These are phyloP conservation scores for Ogataea nitratoaversa DNA, from an alignment of 805 yeast species.

Conservation along the genomic window DNA sequence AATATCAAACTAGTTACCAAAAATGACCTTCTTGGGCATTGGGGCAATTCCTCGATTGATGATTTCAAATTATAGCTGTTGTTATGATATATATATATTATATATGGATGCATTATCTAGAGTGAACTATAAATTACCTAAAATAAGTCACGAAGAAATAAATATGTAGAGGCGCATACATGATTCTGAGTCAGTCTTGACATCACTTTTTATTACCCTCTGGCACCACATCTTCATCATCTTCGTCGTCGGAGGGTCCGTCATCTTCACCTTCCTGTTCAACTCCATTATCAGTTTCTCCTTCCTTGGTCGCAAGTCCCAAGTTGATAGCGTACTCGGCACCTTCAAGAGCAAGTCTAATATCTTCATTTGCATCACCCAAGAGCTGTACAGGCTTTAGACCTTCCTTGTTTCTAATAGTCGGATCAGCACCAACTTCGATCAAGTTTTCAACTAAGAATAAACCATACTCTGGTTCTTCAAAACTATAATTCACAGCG, in stretches of 20 bases:
- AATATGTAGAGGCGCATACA: background rate
- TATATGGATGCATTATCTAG: no score
- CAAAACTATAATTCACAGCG: slow-evolving; percentile 71
- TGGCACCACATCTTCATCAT: slow-evolving; percentile 3
- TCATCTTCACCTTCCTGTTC: slow-evolving; percentile 34
- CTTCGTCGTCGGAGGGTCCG: slow-evolving; percentile 26
- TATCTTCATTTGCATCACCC: slow-evolving; percentile 48
- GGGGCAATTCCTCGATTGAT: slow-evolving; percentile 9
- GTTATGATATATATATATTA: no score
- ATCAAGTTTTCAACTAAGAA: slow-evolving; percentile 75
- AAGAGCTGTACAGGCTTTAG: slow-evolving; percentile 70
- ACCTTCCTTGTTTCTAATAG: slow-evolving; percentile 53
- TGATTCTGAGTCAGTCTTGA: background rate
- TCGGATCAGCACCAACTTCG: slow-evolving; percentile 89
- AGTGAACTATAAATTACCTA: no score
- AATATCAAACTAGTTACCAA: slow-evolving; percentile 3
- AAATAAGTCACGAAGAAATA: background rate
- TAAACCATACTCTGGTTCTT: slow-evolving; percentile 82
- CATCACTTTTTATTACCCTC: background rate
- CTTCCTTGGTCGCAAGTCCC: slow-evolving; percentile 14
- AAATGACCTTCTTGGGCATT: slow-evolving; percentile 9
- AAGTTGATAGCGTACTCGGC: slow-evolving; percentile 71
- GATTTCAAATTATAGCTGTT: slow-evolving; percentile 2
- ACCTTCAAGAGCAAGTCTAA: slow-evolving; percentile 64
- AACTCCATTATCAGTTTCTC: background rate